Evolutionary conservation across 1,284 basidiomycete genomes (phyloP).

Genomic region (Ceratobasidium sp.): DNA sequence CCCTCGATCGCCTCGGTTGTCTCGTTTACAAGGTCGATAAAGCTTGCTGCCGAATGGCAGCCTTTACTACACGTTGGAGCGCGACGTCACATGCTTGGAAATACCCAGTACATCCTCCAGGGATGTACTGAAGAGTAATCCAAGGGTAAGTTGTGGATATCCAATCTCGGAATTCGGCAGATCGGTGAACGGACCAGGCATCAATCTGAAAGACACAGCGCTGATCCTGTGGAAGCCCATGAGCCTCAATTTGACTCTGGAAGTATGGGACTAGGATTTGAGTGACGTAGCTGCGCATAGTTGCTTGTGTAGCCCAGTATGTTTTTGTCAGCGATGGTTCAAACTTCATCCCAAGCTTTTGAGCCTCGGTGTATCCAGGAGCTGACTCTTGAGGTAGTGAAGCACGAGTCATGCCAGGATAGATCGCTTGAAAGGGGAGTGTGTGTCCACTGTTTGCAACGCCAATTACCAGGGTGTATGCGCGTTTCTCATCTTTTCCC

Average conservation of each 20-base stretch:
- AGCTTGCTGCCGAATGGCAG: conserved; percentile 51
- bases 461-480: conserved; percentile 5
- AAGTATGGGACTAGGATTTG: conserved; percentile 58
- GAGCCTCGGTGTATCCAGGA: conserved; percentile 49
- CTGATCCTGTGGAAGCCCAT: conserved; percentile 23
- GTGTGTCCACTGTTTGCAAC: not conserved
- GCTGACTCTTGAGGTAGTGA: conserved; percentile 51
- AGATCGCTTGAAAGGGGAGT: conserved; percentile 16
- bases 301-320: conserved; percentile 59
- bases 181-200: conserved; percentile 58
- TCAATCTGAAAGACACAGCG: conserved; percentile 39
- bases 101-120: conserved; percentile 51
- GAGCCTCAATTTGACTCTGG: conserved; percentile 48
- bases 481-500: conserved; percentile 12
- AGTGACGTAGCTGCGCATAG: conserved; percentile 56
- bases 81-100: conserved; percentile 56
- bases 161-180: conserved; percentile 55
- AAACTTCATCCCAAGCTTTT: conserved; percentile 53
- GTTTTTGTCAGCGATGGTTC: conserved; percentile 53
- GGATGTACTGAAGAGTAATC: conserved; percentile 51
- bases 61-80: conserved; percentile 55
- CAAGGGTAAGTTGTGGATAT: conserved; percentile 51
- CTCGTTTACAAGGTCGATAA: conserved; percentile 54
- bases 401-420: conserved; percentile 1
- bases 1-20: conserved; percentile 45